Evolutionary conservation across 257 asterid genomes (phyloP), one percentile per base, ranked within the genome.

Genomic region (Gynochthodes officinalis): DNA sequence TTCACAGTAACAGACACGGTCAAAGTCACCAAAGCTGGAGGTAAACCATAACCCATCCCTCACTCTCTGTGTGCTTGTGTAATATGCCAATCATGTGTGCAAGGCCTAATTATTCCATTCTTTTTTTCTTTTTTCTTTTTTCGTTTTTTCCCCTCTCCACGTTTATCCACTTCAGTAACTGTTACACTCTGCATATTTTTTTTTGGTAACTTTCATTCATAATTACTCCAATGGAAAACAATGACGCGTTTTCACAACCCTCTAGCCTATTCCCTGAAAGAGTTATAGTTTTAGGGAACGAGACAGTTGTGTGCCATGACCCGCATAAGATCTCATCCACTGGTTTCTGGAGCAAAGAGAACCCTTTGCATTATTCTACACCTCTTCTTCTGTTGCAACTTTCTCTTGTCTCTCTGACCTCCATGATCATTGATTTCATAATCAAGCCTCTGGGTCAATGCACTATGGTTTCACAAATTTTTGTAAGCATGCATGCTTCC

Each of bases 371-470:
- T 27, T 89, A 66, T 66, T 30, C 92, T 4, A 53, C 91, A 11
- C 95, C 98, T 40, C 95, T 92, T 44, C 50, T 90, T 49, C 67
- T 90, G 7, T 23, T 87, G 23, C 97, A 90, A 73, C 80, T 92
- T n/a, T 83, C 92, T 0, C 27, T 81, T 0, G 85, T 87, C 66
- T 81, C 96, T 16, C 5, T 84, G 23, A 55, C 90, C 0, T 84
- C 96, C 2, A 43, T 77, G 62, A 2, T 82, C 52, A 81, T 92
- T 60, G 96, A 85, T 16, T 2, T 74, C 49, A 58, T 79, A 80
- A 86, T 92, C 80, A 81, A 70, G 59, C 96, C 94, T 54, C 88
- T 92, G 6, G 96, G 98, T 7, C 96, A 90, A 78, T 85, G 95
- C 2, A 74, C 89, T 0, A 81, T 87, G 46, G 89, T 92, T 30